Evolutionary conservation across 2,329 filamentous ascomycete genomes (phyloP).

Genomic region (Ploettnerulaceae sp.): DNA sequence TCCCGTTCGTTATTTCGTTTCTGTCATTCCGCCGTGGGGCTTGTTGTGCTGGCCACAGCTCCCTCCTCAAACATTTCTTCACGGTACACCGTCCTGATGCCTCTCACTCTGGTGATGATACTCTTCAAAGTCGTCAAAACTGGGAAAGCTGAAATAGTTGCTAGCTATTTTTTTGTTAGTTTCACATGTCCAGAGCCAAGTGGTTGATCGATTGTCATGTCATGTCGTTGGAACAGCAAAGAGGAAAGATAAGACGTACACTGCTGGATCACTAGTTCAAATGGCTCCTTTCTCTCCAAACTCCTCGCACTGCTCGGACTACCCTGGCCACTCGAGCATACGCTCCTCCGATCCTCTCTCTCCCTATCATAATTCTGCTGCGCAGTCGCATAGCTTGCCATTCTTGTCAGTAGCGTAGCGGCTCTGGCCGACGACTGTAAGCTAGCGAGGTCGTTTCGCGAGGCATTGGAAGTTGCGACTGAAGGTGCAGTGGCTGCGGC

Average conservation of each 20-base stretch:
- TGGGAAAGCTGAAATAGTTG: constrained; percentile 69
- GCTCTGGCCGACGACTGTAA: constrained; percentile 47
- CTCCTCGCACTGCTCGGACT: constrained; percentile 13
- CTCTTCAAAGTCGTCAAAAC: constrained; percentile 63
- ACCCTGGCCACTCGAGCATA: constrained; percentile 21
- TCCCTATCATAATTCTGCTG: constrained; percentile 33
- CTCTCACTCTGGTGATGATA: constrained; percentile 37
- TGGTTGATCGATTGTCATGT: too few species aligned
- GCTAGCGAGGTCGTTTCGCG: constrained; percentile 46
- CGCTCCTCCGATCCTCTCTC: constrained; percentile 17
- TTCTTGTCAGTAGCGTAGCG: constrained; percentile 49
- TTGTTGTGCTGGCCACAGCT: background rate
- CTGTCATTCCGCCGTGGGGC: background rate
- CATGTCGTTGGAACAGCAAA: too few species aligned
- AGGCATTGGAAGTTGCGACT: constrained; percentile 51
- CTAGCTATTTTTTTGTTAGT: constrained; percentile 33
- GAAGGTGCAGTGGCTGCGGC: constrained; percentile 54
- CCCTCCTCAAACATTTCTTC: constrained; percentile 1
- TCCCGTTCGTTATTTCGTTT: background rate
- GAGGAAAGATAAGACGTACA: constrained; percentile 27
- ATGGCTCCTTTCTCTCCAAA: constrained; percentile 26
- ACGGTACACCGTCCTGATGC: constrained; percentile 19
- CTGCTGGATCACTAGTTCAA: constrained; percentile 21
- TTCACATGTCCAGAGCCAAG: background rate
- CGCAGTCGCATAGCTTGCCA: constrained; percentile 46